Base-by-base conservation (phyloP, 2,329 filamentous ascomycete species). In the Clonostachys rhizophaga region DNA sequence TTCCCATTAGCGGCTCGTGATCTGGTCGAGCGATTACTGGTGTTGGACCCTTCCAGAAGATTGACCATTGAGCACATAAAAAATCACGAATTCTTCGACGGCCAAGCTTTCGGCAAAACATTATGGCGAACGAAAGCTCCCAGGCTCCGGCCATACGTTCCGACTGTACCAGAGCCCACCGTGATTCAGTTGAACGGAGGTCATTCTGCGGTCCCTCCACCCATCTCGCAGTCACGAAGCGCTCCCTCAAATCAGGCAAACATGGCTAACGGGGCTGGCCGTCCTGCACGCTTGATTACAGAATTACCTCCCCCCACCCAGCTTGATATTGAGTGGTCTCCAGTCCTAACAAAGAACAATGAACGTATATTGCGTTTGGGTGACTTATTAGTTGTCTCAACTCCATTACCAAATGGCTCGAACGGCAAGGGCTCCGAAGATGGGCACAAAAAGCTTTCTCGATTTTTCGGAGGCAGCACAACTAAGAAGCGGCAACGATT, bases 311-410 rank as follows among this genome's bases (percentile, higher is more conserved):
- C 94, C n/a, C 94, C 94, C 1, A 96, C 89, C 44, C 94, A 97
- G 64, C 74, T 99, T 24, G 94, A 99, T 61, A 95, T 99, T 48
- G 94, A 99, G 67, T 99, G 94, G 94, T 96, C 92, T 1, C 94
- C 94, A 1, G 91, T 99, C 5, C 73, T 99, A 47, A 96, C 89
- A 10, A 84, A 86, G 58, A 86, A 83, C 50, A 96, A 97, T 60
- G 94, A 99, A 67, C 83, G 94, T 35, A 99, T 99, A 55, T 67
- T 99, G 52, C 96, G 95, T 65, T 75, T 99, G 18, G 94, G 94
- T 3, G 96, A 99, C 58, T 71, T 96, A 52, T 81, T 91, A 65
- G 91, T 99, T 8, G 76, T 89, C 37, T 87, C 89, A 6, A 82
- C 89, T 3, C 87, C 91, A 10, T 78, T 91, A 46, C 79, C 87